These are phyloP conservation scores for Salix brachista DNA, from an alignment of 345 rosid genomes.

Conservation along the genomic window DNA sequence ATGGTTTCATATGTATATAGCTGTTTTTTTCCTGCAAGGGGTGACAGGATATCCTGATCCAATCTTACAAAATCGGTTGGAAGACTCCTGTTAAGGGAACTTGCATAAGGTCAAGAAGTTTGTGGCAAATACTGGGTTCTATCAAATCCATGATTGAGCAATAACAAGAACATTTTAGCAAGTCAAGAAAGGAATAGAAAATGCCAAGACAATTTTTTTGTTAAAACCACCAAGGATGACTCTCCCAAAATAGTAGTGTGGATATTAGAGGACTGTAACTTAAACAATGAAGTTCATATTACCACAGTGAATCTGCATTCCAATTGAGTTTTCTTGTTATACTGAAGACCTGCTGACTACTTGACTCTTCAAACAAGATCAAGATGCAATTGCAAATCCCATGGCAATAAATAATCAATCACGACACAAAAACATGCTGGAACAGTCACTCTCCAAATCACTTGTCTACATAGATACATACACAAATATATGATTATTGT, in stretches of 20 bases:
- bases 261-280: neutral
- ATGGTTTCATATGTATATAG: slow-evolving; percentile 67
- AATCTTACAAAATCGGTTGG: slow-evolving; percentile 63
- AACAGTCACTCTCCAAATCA: neutral
- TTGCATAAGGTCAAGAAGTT: slow-evolving; percentile 13
- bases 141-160: neutral
- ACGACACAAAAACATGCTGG: neutral
- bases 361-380: neutral
- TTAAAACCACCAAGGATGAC: neutral
- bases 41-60: slow-evolving; percentile 89
- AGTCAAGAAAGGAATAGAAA: neutral
- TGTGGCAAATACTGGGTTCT: slow-evolving; percentile 4
- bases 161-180: neutral
- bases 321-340: neutral
- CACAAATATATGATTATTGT: neutral
- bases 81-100: slow-evolving; percentile 22
- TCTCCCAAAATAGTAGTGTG: neutral
- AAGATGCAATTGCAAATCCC: neutral
- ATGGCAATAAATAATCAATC: neutral
- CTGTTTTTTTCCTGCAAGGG: slow-evolving; percentile 84
- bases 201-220: neutral
- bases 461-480: neutral
- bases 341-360: neutral
- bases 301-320: neutral
- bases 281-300: neutral